phyloP scores from a whole-genome alignment of 148 eudicot species.

The Tetragonia tetragonoides region DNA sequence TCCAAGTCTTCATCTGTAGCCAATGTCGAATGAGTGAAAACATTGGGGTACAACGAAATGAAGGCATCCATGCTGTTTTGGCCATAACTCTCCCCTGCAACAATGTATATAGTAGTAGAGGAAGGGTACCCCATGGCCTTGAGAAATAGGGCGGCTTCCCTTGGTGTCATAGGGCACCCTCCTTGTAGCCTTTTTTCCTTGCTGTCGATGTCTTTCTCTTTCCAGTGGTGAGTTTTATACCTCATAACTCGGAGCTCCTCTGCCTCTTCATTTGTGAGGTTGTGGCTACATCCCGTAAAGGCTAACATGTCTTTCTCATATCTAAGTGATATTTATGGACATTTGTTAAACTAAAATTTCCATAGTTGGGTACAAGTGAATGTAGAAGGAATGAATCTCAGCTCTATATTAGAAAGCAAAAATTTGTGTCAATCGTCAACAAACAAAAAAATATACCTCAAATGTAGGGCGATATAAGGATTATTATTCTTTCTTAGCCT shows the following conservation, averaged over 20 bases:
- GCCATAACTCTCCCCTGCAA: conserved; percentile 58
- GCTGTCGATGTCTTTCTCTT: conserved; percentile 47
- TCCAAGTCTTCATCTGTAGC: conserved; percentile 45
- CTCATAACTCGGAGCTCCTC: conserved; percentile 42
- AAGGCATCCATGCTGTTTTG: conserved; percentile 37
- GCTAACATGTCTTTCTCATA: conserved; percentile 67
- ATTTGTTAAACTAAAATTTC: background rate
- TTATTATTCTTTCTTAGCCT: conserved; percentile 30
- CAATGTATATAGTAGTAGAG: conserved; percentile 49
- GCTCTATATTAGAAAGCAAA: too few relatives aligned
- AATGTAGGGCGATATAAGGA: conserved; percentile 52
- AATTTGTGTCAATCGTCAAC: too few relatives aligned
- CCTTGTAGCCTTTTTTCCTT: conserved; percentile 39
- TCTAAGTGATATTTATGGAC: conserved; percentile 19
- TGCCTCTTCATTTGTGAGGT: conserved; percentile 37
- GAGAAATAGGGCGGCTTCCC: conserved; percentile 57
- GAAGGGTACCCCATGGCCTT: conserved; percentile 55
- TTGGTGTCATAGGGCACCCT: conserved; percentile 58
- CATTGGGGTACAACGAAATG: conserved; percentile 32
- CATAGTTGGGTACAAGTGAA: too few relatives aligned
- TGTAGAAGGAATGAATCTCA: too few relatives aligned
- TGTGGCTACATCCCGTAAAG: conserved; percentile 57
- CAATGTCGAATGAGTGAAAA: conserved; percentile 38
- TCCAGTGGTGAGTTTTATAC: conserved; percentile 47
- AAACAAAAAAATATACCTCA: conserved; percentile 32